These are phyloP conservation scores for Luffa aegyptiaca DNA, from an alignment of 306 rosid genomes.

Conservation along the genomic window DNA sequence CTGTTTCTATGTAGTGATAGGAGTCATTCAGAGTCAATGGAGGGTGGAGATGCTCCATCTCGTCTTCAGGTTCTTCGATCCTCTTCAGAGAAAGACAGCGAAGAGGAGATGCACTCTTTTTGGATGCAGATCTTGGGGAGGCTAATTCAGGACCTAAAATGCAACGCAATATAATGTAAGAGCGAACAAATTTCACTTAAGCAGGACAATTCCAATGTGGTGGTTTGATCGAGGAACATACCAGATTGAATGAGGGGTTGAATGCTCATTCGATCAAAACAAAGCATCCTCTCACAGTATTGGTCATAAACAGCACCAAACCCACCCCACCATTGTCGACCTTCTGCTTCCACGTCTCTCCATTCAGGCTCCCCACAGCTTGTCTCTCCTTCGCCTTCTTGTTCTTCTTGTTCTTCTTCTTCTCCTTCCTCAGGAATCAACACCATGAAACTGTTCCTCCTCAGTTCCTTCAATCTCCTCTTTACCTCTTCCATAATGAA, in stretches of 20 bases:
- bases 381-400: constrained; percentile 54
- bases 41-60: constrained; percentile 64
- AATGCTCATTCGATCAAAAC: constrained; percentile 64
- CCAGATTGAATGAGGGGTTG: constrained; percentile 48
- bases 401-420: constrained; percentile 41
- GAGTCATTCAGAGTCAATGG: constrained; percentile 36
- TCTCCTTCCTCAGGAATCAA: constrained; percentile 97
- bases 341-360: constrained; percentile 98
- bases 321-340: constrained; percentile 94
- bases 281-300: constrained; percentile 78
- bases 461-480: constrained; percentile 84
- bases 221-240: background rate
- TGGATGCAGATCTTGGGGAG: constrained; percentile 73
- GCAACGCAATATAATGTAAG: background rate
- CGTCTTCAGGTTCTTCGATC: constrained; percentile 66
- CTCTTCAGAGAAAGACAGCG: constrained; percentile 89
- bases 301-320: constrained; percentile 75
- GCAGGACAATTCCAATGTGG: background rate
- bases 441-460: constrained; percentile 91
- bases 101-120: constrained; percentile 71
- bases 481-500: constrained; percentile 81
- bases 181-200: background rate
- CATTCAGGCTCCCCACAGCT: constrained; percentile 70
- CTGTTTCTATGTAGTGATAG: constrained; percentile 64
- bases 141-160: constrained; percentile 41